Evolutionary conservation across 2,329 filamentous ascomycete genomes (phyloP).

Genomic region (Sarocladiaceae sp.): DNA sequence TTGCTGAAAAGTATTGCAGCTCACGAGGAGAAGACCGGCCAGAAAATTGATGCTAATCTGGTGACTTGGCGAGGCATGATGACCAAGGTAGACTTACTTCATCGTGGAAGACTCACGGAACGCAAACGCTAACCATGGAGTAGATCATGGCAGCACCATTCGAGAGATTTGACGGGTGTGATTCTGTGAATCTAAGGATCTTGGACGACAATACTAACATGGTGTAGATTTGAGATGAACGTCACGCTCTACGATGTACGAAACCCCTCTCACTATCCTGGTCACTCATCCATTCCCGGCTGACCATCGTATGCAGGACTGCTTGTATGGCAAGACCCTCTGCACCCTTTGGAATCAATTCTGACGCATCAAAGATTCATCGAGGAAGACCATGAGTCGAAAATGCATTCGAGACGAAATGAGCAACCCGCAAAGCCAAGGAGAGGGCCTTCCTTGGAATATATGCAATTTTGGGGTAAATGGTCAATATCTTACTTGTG

Average conservation of each 20-base stretch:
- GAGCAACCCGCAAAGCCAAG: conserved; percentile 36
- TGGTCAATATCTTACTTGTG: too few species aligned
- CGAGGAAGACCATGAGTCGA: conserved; percentile 81
- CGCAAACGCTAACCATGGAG: conserved; percentile 8
- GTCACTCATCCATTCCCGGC: not conserved
- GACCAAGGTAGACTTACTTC: conserved; percentile 68
- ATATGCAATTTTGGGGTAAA: conserved; percentile 91
- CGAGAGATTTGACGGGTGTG: conserved; percentile 73
- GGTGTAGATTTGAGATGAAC: conserved; percentile 84
- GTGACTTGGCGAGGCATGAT: conserved; percentile 98
- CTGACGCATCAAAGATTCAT: conserved; percentile 64
- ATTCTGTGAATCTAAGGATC: conserved; percentile 10
- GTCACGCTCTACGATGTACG: conserved; percentile 83
- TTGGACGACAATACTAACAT: not conserved
- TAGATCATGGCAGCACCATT: conserved; percentile 85
- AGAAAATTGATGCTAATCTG: conserved; percentile 70
- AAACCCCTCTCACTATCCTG: not conserved
- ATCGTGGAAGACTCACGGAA: not conserved
- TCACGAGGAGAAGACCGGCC: conserved; percentile 64
- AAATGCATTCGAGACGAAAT: conserved; percentile 55
- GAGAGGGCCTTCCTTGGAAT: conserved; percentile 56
- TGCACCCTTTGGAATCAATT: not conserved
- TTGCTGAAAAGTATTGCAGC: conserved; percentile 71
- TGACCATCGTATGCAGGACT: conserved; percentile 33
- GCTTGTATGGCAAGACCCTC: too few species aligned